A percentile compares a stretch with the other conserved stretches of the same genome.
phyloP scores from a whole-genome alignment of 768 basidiomycete genomes.

The Punctularia strigosozonata region DNA sequence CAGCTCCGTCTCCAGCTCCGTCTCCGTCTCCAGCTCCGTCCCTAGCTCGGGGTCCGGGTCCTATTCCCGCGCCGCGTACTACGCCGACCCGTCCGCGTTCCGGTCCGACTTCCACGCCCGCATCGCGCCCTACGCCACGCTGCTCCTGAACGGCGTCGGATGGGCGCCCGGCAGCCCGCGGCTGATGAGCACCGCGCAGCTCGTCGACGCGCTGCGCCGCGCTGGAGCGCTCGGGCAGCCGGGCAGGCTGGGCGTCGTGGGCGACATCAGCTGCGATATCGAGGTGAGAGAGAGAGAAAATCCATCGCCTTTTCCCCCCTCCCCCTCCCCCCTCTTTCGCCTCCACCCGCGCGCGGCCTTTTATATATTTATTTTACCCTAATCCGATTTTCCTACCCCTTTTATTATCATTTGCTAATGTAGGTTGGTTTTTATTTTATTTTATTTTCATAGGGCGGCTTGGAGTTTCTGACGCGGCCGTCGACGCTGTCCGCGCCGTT shows the following conservation, averaged over 20 bases:
- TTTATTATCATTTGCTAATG: neutral
- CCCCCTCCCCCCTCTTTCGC: too few relatives aligned
- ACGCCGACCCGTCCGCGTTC: constrained; percentile 55
- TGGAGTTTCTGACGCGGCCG: constrained; percentile 68
- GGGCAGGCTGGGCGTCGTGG: constrained; percentile 55
- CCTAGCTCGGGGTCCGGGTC: constrained; percentile 38
- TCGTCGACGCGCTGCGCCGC: constrained; percentile 34
- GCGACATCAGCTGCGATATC: constrained; percentile 88
- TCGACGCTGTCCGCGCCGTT: constrained; percentile 74
- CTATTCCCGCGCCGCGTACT: constrained; percentile 64
- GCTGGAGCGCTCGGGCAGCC: constrained; percentile 25
- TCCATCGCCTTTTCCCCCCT: too few relatives aligned
- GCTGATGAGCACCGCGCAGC: constrained; percentile 58
- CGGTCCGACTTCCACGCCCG: constrained; percentile 55
- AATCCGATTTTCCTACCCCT: too few relatives aligned
- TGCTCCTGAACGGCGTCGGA: constrained; percentile 79
- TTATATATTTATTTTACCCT: too few relatives aligned
- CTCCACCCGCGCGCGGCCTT: too few relatives aligned
- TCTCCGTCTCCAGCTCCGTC: constrained; percentile 42
- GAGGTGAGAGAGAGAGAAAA: too few relatives aligned
- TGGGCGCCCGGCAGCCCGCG: constrained; percentile 75
- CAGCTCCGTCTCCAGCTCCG: constrained; percentile 39
- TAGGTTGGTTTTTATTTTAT: neutral
- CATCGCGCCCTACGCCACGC: constrained; percentile 78
- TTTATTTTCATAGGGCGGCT: constrained; percentile 49